Evolutionary conservation across 208 protist genomes (phyloP), one percentile per base, ranked within the genome.

Genomic region (Acanthamoeba sp.): DNA sequence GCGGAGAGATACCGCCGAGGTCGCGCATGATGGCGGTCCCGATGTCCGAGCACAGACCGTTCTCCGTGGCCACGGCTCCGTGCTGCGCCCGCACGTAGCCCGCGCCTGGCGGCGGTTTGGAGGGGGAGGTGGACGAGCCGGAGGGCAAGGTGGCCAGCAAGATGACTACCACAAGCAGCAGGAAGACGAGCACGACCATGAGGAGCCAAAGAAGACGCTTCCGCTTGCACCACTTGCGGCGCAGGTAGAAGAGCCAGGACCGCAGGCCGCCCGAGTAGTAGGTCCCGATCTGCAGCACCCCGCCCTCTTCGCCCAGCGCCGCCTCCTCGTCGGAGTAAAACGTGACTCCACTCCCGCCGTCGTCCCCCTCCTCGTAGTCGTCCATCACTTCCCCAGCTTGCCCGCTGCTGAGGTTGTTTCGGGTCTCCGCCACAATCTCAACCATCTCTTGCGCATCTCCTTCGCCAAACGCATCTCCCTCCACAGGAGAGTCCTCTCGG

Each of bases 51-150:
- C 64, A 73, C 10, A 73, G 22, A 7, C 64, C 64, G 64, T 73
- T 73, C 64, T 73, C 64, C n/a, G 64, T 73, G 32, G 64, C 64
- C 32, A 73, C 64, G 27, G 64, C 64, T 10, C 64, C 64, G 64
- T 29, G 64, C 34, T 73, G 64, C 0, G 29, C 64, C 14, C 64
- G 64, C 64, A 73, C 64, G 34, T 73, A 73, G 64, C 64, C 64
- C 64, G 64, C 14, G 20, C 32, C 32, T 0, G 10, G 5, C 3
- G 64, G 64, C 32, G 64, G 10, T 6, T 24, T 10, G 64, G 64
- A 34, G 59, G 14, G 0, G 1, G 59, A 1, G 12, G 14, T 7
- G 5, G 59, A 66, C 9, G 59, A 66, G 45, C 45, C 45, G 27
- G 22, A n/a, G 64, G 64, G 64, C 34, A 32, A 7, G 7, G 64